phyloP scores from a whole-genome alignment of 192 early-diverging fungal species.

The Podila horticola region DNA sequence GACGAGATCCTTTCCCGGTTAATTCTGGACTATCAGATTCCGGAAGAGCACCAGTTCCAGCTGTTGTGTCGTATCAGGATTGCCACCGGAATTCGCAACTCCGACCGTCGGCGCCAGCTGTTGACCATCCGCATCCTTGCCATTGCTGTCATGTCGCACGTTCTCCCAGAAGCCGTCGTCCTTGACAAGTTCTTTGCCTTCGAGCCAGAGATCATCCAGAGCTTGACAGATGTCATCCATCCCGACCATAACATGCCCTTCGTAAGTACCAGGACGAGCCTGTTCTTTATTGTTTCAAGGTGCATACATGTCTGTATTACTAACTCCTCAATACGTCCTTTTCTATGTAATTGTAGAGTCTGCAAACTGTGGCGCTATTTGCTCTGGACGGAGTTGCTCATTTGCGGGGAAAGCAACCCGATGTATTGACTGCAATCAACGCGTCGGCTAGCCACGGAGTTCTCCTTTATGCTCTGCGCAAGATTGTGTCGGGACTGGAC shows the following conservation, averaged over 20 bases:
- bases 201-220: slow-evolving; percentile 87
- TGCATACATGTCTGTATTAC: not conserved
- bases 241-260: slow-evolving; percentile 71
- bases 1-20: slow-evolving; percentile 68
- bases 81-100: slow-evolving; percentile 65
- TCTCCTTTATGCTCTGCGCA: slow-evolving; percentile 84
- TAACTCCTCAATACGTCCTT: not conserved
- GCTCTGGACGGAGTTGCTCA: slow-evolving; percentile 87
- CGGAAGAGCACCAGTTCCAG: slow-evolving; percentile 77
- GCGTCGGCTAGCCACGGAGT: slow-evolving; percentile 94
- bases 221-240: slow-evolving; percentile 81
- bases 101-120: slow-evolving; percentile 63
- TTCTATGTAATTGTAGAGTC: slow-evolving; percentile 50
- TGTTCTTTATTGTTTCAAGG: not conserved
- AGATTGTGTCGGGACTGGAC: slow-evolving; percentile 68
- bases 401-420: slow-evolving; percentile 77
- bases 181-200: slow-evolving; percentile 84
- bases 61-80: slow-evolving; percentile 86
- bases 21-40: slow-evolving; percentile 73
- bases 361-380: slow-evolving; percentile 85
- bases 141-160: slow-evolving; percentile 76
- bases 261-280: slow-evolving; percentile 46
- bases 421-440: slow-evolving; percentile 88
- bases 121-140: slow-evolving; percentile 82
- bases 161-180: slow-evolving; percentile 68